These are phyloP conservation scores for Zhuliangozyma parablackwelliae DNA, from an alignment of 1,139 yeast species.

Conservation along the genomic window DNA sequence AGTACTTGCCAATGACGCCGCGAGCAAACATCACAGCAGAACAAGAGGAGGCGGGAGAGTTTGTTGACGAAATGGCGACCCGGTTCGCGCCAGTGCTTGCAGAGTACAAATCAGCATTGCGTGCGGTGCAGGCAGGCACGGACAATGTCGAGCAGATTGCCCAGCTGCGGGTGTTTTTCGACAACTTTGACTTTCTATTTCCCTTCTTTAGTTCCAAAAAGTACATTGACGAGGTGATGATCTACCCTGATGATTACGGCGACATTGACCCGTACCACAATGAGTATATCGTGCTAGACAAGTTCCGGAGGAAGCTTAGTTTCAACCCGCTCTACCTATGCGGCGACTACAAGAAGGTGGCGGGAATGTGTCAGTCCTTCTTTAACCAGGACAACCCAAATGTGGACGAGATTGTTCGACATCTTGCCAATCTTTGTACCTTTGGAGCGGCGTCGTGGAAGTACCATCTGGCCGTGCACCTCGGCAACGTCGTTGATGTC, in stretches of 20 bases:
- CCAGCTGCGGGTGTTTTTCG: background rate
- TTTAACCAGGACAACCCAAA: background rate
- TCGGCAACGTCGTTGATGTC: background rate
- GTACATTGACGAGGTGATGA: conserved; percentile 2
- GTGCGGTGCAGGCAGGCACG: too few species aligned
- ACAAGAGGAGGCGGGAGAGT: too few species aligned
- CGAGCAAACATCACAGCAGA: too few species aligned
- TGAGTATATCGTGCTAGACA: conserved; percentile 7
- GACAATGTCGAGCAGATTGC: too few species aligned
- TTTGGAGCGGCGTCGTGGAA: conserved; percentile 3
- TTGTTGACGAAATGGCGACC: too few species aligned
- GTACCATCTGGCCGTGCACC: background rate
- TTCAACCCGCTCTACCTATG: conserved; percentile 8
- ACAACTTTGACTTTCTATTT: conserved; percentile 5
- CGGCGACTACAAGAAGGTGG: conserved; percentile 1
- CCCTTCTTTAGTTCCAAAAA: conserved; percentile 3
- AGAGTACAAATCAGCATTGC: too few species aligned
- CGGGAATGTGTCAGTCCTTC: background rate
- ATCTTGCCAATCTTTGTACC: conserved; percentile 1
- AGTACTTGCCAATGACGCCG: too few species aligned
- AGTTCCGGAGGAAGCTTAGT: conserved; percentile 1
- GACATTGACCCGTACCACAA: conserved; percentile 2
- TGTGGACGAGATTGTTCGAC: background rate
- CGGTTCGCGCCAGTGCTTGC: too few species aligned
- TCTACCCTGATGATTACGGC: background rate